Evolutionary conservation across 1,284 basidiomycete genomes (phyloP), one percentile per base, ranked within the genome.

Genomic region (Rhodotorula sp.): DNA sequence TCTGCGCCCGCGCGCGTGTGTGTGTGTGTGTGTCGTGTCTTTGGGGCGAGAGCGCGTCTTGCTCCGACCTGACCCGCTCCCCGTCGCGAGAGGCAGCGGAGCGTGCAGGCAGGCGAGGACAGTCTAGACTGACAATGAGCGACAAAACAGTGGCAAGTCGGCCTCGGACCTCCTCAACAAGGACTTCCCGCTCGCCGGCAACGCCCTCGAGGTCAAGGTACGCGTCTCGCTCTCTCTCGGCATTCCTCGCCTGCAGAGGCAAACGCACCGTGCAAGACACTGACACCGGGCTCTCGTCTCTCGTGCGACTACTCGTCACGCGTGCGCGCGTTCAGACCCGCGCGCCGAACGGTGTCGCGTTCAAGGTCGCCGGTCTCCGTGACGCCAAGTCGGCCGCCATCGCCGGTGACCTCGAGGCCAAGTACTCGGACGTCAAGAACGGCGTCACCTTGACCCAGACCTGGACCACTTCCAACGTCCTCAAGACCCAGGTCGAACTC

Each of bases 391-490:
- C 86, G 53, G 85, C 85, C 77, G 82, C 82, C 81, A 94, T 96
- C 83, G 79, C 81, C 65, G 93, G 75, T 76, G 92, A 95, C 82
- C 85, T 95, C 79, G 94, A 96, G 87, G 90, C 88, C 82, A 95
- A 76, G 71, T 78, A 95, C 84, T 81, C 85, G 79, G 89, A 95
- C 86, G 87, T 87, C 85, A 88, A 89, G 83, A 91, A 94, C 82
- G 93, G 94, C 76, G 85, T 96, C 79, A 88, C 88, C 80, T 85
- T 95, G 84, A 95, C 94, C 79, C 88, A 94, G 84, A 87, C 90
- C 70, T 99, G 96, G 96, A 93, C 93, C 70, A 82, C 88, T 81
- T 96, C 97, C 85, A 83, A 90, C 80, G 89, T 98, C 83, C 89
- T 89, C 73, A 83, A 84, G 83, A 91, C 90, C 79, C 88, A 91